Conservation (phyloP, 225 moss, liverwort and hornwort species). For the Sphagnum tenellum region DNA sequence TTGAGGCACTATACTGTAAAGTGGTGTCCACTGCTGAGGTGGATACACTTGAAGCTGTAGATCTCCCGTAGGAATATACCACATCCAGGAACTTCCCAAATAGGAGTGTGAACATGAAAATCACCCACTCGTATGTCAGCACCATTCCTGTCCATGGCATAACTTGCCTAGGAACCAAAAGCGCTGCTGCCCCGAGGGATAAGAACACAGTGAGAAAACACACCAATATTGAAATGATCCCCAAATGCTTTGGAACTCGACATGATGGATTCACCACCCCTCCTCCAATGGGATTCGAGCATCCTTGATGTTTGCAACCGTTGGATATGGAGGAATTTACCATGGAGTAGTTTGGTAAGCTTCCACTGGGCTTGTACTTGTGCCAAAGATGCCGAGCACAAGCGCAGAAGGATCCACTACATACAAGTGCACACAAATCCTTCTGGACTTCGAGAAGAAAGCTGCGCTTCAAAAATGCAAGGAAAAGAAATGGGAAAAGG, state of each 20-base stretch:
- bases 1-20: constrained; percentile 44
- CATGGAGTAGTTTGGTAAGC: constrained; percentile 58
- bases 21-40: constrained; percentile 36
- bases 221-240: constrained; percentile 24
- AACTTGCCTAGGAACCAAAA: constrained; percentile 61
- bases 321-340: constrained; percentile 15
- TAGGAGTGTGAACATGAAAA: constrained; percentile 69
- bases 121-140: constrained; percentile 84
- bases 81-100: constrained; percentile 85
- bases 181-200: constrained; percentile 28
- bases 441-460: constrained; percentile 69
- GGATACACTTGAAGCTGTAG: constrained; percentile 18
- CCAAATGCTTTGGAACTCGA: constrained; percentile 40
- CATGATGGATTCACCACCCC: constrained; percentile 16
- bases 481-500: constrained; percentile 50
- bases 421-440: constrained; percentile 63
- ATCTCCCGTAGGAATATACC: constrained; percentile 54
- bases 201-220: constrained; percentile 31
- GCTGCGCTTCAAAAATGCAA: constrained; percentile 52
- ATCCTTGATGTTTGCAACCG: constrained; percentile 33
- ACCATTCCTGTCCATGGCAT: constrained; percentile 95
- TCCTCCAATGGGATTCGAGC: constrained; percentile 21
- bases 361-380: constrained; percentile 57
- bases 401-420: constrained; percentile 62
- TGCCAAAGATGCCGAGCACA: constrained; percentile 84